These are phyloP conservation scores for Cordyceps cateniannulata DNA, from an alignment of 2,329 filamentous ascomycete genomes.

Conservation along the genomic window DNA sequence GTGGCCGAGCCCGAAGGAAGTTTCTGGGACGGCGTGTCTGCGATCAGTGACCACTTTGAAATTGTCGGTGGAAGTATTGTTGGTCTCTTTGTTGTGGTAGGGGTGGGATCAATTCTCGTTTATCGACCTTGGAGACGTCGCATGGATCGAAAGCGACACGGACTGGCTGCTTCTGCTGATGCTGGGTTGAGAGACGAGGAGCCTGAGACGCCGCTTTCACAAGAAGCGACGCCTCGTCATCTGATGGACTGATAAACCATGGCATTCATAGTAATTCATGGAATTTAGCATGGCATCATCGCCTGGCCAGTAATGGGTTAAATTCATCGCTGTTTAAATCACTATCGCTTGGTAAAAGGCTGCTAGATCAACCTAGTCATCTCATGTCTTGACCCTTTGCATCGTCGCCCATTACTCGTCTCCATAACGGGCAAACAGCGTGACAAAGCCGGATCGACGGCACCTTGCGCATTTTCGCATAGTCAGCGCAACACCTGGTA, in stretches of 20 bases:
- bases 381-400: neutral
- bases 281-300: too few species aligned
- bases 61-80: slow-evolving; percentile 83
- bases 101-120: slow-evolving; percentile 62
- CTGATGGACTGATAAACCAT: slow-evolving; percentile 3
- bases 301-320: too few species aligned
- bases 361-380: neutral
- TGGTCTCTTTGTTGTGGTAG: slow-evolving; percentile 73
- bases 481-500: slow-evolving; percentile 2
- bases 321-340: neutral
- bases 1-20: slow-evolving; percentile 63
- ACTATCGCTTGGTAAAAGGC: neutral
- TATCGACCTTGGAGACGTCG: slow-evolving; percentile 72
- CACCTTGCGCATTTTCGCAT: slow-evolving; percentile 16
- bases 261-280: too few species aligned
- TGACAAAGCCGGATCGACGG: slow-evolving; percentile 12
- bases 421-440: slow-evolving; percentile 6
- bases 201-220: slow-evolving; percentile 7
- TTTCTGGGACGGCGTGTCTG: slow-evolving; percentile 88
- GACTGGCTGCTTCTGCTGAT: slow-evolving; percentile 6
- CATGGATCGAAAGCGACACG: slow-evolving; percentile 24
- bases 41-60: slow-evolving; percentile 74
- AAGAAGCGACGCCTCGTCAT: slow-evolving; percentile 8
- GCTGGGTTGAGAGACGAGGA: slow-evolving; percentile 4
- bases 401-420: neutral